Evolutionary conservation across 1,139 yeast species (phyloP).

Genomic region (Pichia sp.): DNA sequence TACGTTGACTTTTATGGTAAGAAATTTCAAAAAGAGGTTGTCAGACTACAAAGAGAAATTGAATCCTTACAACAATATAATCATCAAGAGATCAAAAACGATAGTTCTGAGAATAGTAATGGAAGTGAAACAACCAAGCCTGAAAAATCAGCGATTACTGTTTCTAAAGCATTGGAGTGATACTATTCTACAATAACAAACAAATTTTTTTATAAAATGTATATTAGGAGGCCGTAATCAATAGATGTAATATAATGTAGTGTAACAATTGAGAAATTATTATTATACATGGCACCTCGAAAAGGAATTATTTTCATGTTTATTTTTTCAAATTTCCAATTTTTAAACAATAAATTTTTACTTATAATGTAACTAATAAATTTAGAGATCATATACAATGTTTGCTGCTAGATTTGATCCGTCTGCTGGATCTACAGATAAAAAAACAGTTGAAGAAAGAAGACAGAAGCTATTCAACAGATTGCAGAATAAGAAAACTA

Average conservation of each 20-base stretch:
- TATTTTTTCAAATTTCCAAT: background rate
- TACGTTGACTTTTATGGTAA: constrained; percentile 89
- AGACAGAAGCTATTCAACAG: background rate
- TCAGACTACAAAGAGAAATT: constrained; percentile 62
- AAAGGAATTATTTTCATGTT: background rate
- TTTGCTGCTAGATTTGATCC: constrained; percentile 64
- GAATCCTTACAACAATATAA: constrained; percentile 38
- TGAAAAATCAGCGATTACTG: background rate
- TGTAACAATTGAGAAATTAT: too few relatives aligned
- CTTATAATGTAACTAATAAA: background rate
- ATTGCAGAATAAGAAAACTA: constrained; percentile 2
- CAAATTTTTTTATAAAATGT: background rate
- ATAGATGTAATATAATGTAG: background rate
- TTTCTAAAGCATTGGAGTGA: background rate
- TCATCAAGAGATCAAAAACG: background rate
- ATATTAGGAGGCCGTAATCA: background rate
- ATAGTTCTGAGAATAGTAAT: background rate
- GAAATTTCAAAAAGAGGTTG: constrained; percentile 76
- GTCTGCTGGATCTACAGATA: constrained; percentile 31
- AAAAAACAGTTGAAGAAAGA: background rate
- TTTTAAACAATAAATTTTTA: background rate
- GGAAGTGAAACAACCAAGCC: background rate
- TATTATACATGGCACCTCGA: background rate
- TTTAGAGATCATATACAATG: constrained; percentile 28
- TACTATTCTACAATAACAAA: background rate